Evolutionary conservation across 768 basidiomycete genomes (phyloP).

Genomic region (Rhodosporidiobolus sp.): DNA sequence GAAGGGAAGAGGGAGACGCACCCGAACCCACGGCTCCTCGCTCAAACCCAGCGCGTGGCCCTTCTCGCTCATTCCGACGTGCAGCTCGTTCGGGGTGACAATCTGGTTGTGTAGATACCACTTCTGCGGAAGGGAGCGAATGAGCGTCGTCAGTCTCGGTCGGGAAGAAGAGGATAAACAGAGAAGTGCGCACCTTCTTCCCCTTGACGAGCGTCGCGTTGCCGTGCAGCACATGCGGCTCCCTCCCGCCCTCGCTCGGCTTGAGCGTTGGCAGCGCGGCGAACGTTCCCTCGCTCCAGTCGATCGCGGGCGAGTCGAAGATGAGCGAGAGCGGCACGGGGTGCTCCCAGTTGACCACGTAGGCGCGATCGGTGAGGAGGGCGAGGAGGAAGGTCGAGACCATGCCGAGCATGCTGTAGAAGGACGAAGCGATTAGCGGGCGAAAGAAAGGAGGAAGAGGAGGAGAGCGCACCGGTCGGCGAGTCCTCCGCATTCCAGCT

Average conservation of each 20-base stretch:
- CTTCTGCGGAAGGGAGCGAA: too few relatives aligned
- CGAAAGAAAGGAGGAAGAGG: not conserved
- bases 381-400: constrained; percentile 16
- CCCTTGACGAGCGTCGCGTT: not conserved
- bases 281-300: constrained; percentile 9
- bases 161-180: too few relatives aligned
- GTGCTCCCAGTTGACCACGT: constrained; percentile 17
- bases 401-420: constrained; percentile 10
- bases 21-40: constrained; percentile 12
- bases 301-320: constrained; percentile 29
- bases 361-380: constrained; percentile 23
- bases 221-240: not conserved
- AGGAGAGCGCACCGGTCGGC: constrained; percentile 15
- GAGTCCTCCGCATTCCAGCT: constrained; percentile 11
- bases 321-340: constrained; percentile 21
- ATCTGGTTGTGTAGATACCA: not conserved
- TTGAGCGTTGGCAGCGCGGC: not conserved
- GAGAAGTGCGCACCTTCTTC: too few relatives aligned
- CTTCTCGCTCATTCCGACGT: not conserved
- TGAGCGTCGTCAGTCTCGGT: too few relatives aligned
- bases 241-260: not conserved
- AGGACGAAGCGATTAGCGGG: not conserved
- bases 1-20: not conserved
- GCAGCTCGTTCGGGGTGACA: not conserved
- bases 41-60: not conserved